These are phyloP conservation scores for Lactarius sp. DNA, from an alignment of 768 basidiomycete species.

Conservation along the genomic window DNA sequence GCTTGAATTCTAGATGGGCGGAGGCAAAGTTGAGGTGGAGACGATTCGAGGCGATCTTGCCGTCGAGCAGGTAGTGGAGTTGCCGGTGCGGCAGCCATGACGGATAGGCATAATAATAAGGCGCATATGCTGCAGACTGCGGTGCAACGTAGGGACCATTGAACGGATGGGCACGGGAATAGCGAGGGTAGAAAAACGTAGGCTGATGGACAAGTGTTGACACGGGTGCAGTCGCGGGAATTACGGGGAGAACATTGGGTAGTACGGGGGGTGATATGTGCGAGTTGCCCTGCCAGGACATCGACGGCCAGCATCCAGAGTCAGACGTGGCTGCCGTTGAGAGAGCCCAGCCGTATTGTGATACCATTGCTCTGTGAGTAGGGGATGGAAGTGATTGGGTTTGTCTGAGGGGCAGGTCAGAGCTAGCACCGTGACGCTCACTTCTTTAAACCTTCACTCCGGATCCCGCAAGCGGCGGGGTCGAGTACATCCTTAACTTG, in stretches of 20 bases:
- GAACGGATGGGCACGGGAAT: slow-evolving; percentile 19
- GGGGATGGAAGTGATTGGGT: neutral
- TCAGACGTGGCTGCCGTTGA: neutral
- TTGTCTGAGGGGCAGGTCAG: slow-evolving; percentile 3
- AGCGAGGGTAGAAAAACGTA: slow-evolving; percentile 6
- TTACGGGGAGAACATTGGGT: slow-evolving; percentile 11
- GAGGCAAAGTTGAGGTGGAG: slow-evolving; percentile 16
- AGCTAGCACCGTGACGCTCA: neutral
- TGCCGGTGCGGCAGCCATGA: slow-evolving; percentile 21
- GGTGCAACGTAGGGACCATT: slow-evolving; percentile 14
- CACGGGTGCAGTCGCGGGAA: neutral
- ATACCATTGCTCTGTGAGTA: slow-evolving; percentile 3
- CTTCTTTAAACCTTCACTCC: neutral
- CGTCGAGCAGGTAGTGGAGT: slow-evolving; percentile 22
- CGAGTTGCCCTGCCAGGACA: slow-evolving; percentile 19
- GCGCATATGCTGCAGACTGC: slow-evolving; percentile 2
- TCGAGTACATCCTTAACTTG: too few species aligned
- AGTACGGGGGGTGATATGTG: slow-evolving; percentile 14
- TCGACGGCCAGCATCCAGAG: slow-evolving; percentile 3
- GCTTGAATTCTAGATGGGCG: slow-evolving; percentile 8
- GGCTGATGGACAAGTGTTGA: slow-evolving; percentile 8
- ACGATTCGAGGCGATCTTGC: slow-evolving; percentile 12
- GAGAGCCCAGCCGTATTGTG: slow-evolving; percentile 12
- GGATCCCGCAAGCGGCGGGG: too few species aligned
- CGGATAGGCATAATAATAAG: slow-evolving; percentile 18